phyloP scores from a whole-genome alignment of 2,329 filamentous ascomycete species.

The Sporothrix mexicana region DNA sequence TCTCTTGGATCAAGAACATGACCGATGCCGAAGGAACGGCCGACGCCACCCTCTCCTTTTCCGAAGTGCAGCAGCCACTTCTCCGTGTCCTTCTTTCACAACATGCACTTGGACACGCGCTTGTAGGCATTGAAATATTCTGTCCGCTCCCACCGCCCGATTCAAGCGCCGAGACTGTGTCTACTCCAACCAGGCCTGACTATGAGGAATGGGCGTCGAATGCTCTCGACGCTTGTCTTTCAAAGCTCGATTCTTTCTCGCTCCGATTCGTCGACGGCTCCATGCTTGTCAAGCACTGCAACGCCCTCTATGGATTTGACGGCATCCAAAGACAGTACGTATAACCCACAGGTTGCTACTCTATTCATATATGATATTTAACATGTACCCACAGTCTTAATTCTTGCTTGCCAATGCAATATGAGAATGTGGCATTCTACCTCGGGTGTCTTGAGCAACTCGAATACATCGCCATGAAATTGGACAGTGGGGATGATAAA shows the following conservation, averaged over 20 bases:
- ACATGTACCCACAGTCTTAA: no score
- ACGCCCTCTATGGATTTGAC: not conserved
- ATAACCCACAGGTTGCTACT: no score
- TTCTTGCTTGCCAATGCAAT: no score
- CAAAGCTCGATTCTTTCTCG: not conserved
- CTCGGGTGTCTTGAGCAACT: no score
- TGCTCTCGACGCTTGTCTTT: not conserved
- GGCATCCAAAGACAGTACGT: no score
- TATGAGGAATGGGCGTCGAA: not conserved
- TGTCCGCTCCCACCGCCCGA: no score
- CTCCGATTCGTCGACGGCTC: not conserved
- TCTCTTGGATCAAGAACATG: not conserved
- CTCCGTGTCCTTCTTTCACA: not conserved
- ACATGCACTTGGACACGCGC: not conserved
- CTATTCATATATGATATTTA: no score
- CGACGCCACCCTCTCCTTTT: not conserved
- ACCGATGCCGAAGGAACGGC: not conserved
- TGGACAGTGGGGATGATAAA: no score
- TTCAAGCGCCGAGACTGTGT: no score
- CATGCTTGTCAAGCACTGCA: not conserved
- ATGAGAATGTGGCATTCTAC: no score
- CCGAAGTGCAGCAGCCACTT: not conserved
- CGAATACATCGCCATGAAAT: no score
- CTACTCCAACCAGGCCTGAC: not conserved
- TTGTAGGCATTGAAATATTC: not conserved